Conservation (phyloP, 1,284 basidiomycete species). For the Fomitopsis pinicola region DNA sequence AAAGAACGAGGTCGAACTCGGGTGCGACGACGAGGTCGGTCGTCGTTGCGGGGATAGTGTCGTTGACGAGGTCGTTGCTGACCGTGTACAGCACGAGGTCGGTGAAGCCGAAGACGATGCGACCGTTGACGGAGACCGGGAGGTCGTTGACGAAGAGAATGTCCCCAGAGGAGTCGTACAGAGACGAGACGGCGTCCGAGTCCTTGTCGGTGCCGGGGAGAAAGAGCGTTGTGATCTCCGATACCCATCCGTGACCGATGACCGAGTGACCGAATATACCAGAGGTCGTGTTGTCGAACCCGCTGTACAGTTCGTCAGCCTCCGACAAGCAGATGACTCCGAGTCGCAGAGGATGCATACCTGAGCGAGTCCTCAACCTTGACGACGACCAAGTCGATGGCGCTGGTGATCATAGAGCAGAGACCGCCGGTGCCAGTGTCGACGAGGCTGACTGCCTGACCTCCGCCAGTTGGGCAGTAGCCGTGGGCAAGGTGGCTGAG, state of each 20-base stretch:
- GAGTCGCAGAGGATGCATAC: neutral
- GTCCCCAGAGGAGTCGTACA: neutral
- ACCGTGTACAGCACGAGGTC: neutral
- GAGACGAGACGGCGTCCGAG: too few species aligned
- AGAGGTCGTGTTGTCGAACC: neutral
- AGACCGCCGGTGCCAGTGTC: neutral
- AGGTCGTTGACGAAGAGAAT: neutral
- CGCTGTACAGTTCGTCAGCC: neutral
- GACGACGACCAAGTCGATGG: neutral
- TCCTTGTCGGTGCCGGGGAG: neutral
- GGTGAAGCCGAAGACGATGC: neutral
- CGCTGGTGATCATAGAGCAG: neutral
- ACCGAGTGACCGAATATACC: neutral
- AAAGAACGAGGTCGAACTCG: neutral
- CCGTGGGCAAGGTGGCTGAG: neutral
- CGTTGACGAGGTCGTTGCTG: neutral
- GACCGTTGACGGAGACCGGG: neutral
- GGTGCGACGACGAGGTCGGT: neutral
- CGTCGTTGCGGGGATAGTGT: neutral
- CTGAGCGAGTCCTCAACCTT: neutral
- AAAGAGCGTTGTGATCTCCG: neutral
- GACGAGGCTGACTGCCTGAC: neutral
- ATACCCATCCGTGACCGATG: neutral
- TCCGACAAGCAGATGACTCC: neutral
- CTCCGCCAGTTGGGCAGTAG: neutral